Percentiles rank a stretch among this genome's conserved stretches.
Evolutionary conservation across 768 basidiomycete species (phyloP).

Genomic region (Kwoniella botswanensis): DNA sequence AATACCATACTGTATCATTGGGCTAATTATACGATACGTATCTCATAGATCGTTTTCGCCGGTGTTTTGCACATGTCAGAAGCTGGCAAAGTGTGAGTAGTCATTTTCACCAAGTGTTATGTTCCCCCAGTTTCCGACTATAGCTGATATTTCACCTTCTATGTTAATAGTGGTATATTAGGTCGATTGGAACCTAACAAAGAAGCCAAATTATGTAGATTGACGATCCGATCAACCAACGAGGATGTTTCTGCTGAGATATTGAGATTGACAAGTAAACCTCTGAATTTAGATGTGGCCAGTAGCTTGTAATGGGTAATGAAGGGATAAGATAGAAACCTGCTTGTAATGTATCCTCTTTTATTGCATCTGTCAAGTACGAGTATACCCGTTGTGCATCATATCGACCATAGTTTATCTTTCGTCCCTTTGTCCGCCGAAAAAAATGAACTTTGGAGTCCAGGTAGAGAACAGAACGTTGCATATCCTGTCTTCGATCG

Average conservation of each 20-base stretch:
- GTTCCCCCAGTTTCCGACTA: not conserved
- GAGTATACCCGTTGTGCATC: too few relatives aligned
- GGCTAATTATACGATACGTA: not conserved
- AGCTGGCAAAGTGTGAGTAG: constrained; percentile 76
- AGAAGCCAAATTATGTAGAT: constrained; percentile 92
- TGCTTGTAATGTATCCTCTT: not conserved
- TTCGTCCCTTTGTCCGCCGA: too few relatives aligned
- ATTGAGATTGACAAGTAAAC: constrained; percentile 55
- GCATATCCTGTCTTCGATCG: too few relatives aligned
- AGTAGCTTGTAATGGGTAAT: constrained; percentile 25
- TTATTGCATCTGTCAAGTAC: too few relatives aligned
- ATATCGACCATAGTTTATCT: too few relatives aligned
- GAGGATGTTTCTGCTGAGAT: constrained; percentile 70
- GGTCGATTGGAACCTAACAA: constrained; percentile 91
- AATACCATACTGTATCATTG: not conserved
- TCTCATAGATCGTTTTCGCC: constrained; percentile 72
- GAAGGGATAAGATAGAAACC: not conserved
- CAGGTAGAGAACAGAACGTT: too few relatives aligned
- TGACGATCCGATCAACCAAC: constrained; percentile 94
- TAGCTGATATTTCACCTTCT: constrained; percentile 8
- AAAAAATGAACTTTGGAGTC: too few relatives aligned
- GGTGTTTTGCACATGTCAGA: constrained; percentile 91
- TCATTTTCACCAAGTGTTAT: not conserved
- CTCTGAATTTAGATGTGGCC: constrained; percentile 53
- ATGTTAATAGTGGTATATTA: constrained; percentile 71